Conservation (phyloP, 2,329 filamentous ascomycete species). For the Rhynchosporium graminicola region DNA sequence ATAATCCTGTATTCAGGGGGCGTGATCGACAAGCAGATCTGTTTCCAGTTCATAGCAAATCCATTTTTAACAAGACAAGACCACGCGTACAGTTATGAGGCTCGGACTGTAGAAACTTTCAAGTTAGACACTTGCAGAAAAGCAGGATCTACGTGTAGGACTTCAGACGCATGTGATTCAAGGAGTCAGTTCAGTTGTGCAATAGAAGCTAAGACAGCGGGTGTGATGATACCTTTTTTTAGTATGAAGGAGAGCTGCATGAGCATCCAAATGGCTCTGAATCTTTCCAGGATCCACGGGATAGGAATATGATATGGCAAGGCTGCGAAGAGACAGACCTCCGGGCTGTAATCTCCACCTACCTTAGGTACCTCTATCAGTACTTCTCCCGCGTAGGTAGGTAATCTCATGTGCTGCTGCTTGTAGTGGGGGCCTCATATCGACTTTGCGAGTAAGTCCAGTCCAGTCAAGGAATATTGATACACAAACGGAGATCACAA, state of each 20-base stretch:
- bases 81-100: slow-evolving; percentile 1
- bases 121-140: neutral
- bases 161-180: too few relatives aligned
- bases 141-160: too few relatives aligned
- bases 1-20: neutral
- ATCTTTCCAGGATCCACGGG: neutral
- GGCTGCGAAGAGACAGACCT: slow-evolving; percentile 3
- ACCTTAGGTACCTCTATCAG: neutral
- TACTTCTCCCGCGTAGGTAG: neutral
- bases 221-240: neutral
- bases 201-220: neutral
- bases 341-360: slow-evolving; percentile 1
- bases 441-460: neutral
- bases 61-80: slow-evolving; percentile 16
- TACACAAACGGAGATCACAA: neutral
- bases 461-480: neutral
- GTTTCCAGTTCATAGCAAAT: slow-evolving; percentile 24
- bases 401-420: slow-evolving; percentile 11
- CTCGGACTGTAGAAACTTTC: slow-evolving; percentile 10
- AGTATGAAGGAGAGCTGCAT: slow-evolving; percentile 1
- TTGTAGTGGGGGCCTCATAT: neutral
- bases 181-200: neutral
- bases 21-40: slow-evolving; percentile 16
- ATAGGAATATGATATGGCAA: neutral
- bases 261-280: neutral